Evolutionary conservation across 2,329 filamentous ascomycete genomes (phyloP), one percentile per base, ranked within the genome.

Genomic region (Calonectria pseudoturangicola): DNA sequence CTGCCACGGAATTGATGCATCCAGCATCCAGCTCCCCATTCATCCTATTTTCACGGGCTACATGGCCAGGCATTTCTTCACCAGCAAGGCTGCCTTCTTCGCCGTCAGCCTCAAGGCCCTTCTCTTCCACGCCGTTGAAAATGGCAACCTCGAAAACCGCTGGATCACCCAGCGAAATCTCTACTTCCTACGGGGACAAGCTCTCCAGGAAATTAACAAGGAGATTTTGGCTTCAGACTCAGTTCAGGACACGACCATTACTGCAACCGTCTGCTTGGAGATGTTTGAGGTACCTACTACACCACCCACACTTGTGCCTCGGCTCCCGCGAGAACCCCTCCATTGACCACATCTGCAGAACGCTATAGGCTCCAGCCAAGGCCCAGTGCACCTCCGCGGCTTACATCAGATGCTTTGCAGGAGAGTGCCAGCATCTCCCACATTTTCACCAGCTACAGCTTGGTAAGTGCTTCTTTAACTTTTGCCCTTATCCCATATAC

Each of bases 41-140:
- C 66, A 68, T 28, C 56, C 56, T 3, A 68, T 68, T 16, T 68
- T 68, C 25, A 68, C 66, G 8, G 51, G 66, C 30, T 68, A 68
- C 51, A 56, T 68, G 51, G 41, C 56, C 16, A 28, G 39, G n/a
- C 51, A 60, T 25, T 68, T 68, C 51, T 68, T 68, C 66, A 60
- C 66, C 7, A 68, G 66, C 51, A 60, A 36, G 16, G 66, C 66
- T 12, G 66, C 66, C 30, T 68, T 68, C 43, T 68, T 48, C 30
- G 66, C 66, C 50, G 43, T 68, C 30, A 58, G 66, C 28, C 51
- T 68, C 41, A 68, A 68, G 33, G 66, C 66, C 2, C 30, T 68
- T 18, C 41, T 68, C 4, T 68, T 68, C 45, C 41, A 68, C n/a
- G 28, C 54, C 16, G 66, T 68, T 4, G 51, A 68, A 21, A 41